A percentile compares a stretch with the other conserved stretches of the same genome.
phyloP scores from a whole-genome alignment of 257 asterid genomes.

The Jasminum sambac region DNA sequence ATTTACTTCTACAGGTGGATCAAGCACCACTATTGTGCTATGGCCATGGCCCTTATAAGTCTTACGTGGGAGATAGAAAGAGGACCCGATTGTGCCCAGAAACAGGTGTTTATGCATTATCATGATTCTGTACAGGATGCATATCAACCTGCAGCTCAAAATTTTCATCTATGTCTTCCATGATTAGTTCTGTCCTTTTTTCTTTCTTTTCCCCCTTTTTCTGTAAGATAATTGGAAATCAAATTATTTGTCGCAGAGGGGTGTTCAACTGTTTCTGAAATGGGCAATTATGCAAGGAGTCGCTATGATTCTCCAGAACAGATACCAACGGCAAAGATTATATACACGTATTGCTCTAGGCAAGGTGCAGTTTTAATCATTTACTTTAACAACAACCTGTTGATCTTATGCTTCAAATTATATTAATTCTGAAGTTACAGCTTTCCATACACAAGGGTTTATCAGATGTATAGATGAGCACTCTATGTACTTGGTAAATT shows the following conservation, averaged over 20 bases:
- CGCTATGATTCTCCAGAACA: constrained; percentile 91
- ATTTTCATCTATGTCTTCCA: constrained; percentile 9
- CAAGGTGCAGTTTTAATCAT: constrained; percentile 51
- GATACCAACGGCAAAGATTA: constrained; percentile 90
- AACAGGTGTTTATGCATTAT: constrained; percentile 55
- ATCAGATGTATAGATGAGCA: constrained; percentile 18
- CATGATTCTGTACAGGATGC: neutral
- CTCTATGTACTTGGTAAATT: constrained; percentile 6
- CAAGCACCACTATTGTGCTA: constrained; percentile 87
- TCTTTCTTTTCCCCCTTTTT: constrained; percentile 10
- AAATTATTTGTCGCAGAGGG: constrained; percentile 55
- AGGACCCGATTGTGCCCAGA: constrained; percentile 84
- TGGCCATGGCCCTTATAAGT: constrained; percentile 97
- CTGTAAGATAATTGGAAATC: constrained; percentile 16
- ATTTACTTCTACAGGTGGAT: constrained; percentile 79
- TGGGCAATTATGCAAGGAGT: constrained; percentile 99
- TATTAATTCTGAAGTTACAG: constrained; percentile 5
- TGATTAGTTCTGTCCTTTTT: constrained; percentile 14
- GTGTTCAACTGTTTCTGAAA: constrained; percentile 72
- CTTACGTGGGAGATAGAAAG: constrained; percentile 95
- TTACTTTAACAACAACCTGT: neutral
- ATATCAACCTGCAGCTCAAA: constrained; percentile 16
- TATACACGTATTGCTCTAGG: constrained; percentile 97
- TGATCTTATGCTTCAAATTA: neutral
- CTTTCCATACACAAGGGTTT: constrained; percentile 9